Percentiles rank a stretch among this genome's conserved stretches.
Conservation (phyloP, 2,329 filamentous ascomycete species). For the Plectosphaerella cucumerina region DNA sequence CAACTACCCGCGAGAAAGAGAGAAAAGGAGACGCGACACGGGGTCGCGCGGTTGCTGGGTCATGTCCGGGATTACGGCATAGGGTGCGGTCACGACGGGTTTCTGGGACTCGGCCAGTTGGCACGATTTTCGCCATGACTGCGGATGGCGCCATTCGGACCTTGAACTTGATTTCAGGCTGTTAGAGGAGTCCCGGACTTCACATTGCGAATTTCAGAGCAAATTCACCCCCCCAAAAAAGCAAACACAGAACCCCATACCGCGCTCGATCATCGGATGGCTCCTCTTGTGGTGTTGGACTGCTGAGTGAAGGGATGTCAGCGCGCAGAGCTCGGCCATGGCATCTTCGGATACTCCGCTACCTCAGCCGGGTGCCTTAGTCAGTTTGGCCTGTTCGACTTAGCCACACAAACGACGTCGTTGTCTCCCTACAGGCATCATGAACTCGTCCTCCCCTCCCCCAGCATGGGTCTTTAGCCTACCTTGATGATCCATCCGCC, state of each 20-base stretch:
- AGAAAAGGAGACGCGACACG: background rate
- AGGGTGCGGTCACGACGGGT: background rate
- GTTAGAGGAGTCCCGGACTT: constrained; percentile 1
- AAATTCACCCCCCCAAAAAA: background rate
- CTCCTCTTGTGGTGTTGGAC: no score
- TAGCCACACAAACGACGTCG: no score
- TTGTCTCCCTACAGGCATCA: no score
- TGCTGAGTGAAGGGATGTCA: no score
- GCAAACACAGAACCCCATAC: background rate
- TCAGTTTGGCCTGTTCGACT: no score
- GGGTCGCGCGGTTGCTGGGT: background rate
- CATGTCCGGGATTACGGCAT: background rate
- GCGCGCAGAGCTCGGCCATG: no score
- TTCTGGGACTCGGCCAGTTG: background rate
- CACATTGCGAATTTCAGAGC: background rate
- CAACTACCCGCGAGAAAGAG: background rate
- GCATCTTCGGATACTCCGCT: no score
- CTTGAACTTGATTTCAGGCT: background rate
- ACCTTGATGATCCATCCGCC: no score
- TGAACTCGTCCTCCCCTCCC: no score
- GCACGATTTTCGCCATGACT: background rate
- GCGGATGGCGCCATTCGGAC: background rate
- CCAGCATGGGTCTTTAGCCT: no score
- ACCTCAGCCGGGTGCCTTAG: no score
- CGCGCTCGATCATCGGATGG: background rate